Base-by-base conservation (phyloP, 441 rosid genomes). In the Croton laevigatus region DNA sequence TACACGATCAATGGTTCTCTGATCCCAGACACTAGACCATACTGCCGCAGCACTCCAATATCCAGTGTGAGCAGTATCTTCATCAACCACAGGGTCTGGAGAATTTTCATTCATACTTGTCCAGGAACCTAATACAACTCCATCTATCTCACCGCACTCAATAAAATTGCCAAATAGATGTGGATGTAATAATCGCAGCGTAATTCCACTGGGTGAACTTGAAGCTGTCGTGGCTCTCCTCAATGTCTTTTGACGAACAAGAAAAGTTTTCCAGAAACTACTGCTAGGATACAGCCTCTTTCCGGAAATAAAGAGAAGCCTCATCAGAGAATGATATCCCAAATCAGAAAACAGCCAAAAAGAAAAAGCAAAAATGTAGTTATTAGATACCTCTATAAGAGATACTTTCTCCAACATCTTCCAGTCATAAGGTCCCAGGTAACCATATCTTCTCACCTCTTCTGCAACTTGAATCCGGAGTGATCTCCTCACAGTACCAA, bases 211-310 rank as follows among this genome's bases (percentile, higher is more conserved):
- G 68, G 82, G 65, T 59, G 79, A 76, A 71, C 79, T 83, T 74
- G 66, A 76, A 71, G 83, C 75, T 65, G 76, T 72, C 38, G 69
- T 63, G 59, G 42, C 81, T 69, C 79, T 73, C 80, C 46, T 81
- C 61, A 76, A 73, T 75, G 80, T 83, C 76, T 85, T 82, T 81
- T 80, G 89, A 69, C 85, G 90, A 60, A 80, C 85, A 80, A 66
- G 77, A 84, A 81, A 96, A 64, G 97, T 91, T 82, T 75, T 85
- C 99, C 96, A 88, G 81, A 96, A 96, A 75, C 91, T 82, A 80
- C 87, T 84, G 88, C 99, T 93, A 75, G 99, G 99, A 78, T 96
- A 93, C 72, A 93, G 89, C 86, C 97, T 88, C 99, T 96, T 85
- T 82, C 84, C 82, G 71, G 65, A 72, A 69, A 81, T 75, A 71